Evolutionary conservation across 2,329 filamentous ascomycete genomes (phyloP).

Genomic region (Tolypocladium ophioglossoides): DNA sequence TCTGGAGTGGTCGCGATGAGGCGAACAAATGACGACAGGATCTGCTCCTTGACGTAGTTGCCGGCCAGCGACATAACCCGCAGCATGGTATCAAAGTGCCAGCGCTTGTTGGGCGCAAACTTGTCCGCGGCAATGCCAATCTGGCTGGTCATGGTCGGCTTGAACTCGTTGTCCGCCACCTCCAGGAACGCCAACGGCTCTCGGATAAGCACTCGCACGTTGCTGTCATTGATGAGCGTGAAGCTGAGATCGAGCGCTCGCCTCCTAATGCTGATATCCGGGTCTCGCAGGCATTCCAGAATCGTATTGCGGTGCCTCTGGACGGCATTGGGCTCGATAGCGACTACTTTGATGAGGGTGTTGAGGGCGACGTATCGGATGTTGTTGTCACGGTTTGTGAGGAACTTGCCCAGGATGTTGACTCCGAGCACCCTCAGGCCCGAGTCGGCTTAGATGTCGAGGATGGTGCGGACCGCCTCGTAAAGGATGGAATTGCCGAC

Average conservation of each 20-base stretch:
- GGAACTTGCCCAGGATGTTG: conserved; percentile 95
- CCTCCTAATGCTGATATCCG: conserved; percentile 93
- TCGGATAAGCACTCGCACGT: conserved; percentile 85
- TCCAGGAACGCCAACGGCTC: conserved; percentile 93
- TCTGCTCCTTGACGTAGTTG: conserved; percentile 96
- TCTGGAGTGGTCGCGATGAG: conserved; percentile 92
- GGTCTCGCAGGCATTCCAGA: conserved; percentile 87
- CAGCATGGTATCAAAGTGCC: conserved; percentile 97
- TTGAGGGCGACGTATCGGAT: conserved; percentile 97
- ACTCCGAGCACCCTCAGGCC: conserved; percentile 89
- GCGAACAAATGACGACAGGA: conserved; percentile 90
- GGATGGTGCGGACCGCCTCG: conserved; percentile 90
- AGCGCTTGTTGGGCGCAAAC: conserved; percentile 92
- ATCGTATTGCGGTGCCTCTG: conserved; percentile 97
- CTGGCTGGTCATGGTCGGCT: conserved; percentile 95
- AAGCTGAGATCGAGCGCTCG: conserved; percentile 96
- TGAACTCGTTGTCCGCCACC: conserved; percentile 96
- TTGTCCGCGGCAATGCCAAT: conserved; percentile 95
- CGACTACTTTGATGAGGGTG: conserved; percentile 94
- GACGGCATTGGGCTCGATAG: conserved; percentile 94
- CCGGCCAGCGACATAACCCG: conserved; percentile 87
- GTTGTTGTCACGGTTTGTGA: conserved; percentile 98
- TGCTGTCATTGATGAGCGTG: conserved; percentile 93
- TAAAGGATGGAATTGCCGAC: conserved; percentile 98
- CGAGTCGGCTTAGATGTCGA: conserved; percentile 96